phyloP scores from a whole-genome alignment of 2,329 filamentous ascomycete species.

The Cladophialophora carrionii region DNA sequence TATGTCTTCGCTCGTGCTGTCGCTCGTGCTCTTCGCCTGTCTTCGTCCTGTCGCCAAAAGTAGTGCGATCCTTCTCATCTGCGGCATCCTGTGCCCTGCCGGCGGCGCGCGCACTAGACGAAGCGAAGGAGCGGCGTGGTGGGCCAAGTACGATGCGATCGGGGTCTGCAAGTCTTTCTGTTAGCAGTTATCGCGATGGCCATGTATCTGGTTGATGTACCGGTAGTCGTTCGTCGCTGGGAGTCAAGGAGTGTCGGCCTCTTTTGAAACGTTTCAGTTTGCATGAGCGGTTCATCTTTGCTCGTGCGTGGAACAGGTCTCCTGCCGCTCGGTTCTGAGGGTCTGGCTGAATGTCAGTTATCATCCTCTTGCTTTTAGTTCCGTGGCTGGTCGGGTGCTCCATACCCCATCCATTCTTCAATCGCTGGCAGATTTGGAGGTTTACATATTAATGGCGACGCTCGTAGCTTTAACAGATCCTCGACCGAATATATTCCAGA shows the following conservation, averaged over 20 bases:
- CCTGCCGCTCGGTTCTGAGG: conserved; percentile 47
- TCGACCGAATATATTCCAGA: conserved; percentile 72
- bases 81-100: conserved; percentile 45
- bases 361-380: conserved; percentile 13
- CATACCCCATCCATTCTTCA: conserved; percentile 95
- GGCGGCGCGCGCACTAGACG: conserved; percentile 61
- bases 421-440: conserved; percentile 77
- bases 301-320: conserved; percentile 30
- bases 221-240: conserved; percentile 54
- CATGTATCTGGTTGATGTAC: conserved; percentile 44
- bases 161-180: conserved; percentile 46
- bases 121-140: conserved; percentile 80
- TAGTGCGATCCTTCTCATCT: conserved; percentile 26
- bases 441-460: conserved; percentile 81
- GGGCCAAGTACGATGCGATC: conserved; percentile 87
- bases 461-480: conserved; percentile 72
- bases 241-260: conserved; percentile 50
- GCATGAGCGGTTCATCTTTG: conserved; percentile 30
- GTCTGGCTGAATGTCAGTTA: conserved; percentile 42
- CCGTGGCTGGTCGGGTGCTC: conserved; percentile 18
- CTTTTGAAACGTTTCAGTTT: conserved; percentile 36
- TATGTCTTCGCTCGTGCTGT: conserved; percentile 20
- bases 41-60: conserved; percentile 23
- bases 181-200: conserved; percentile 27
- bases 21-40: conserved; percentile 24